A percentile compares a stretch with the other conserved stretches of the same genome.
phyloP scores from a whole-genome alignment of 2,329 filamentous ascomycete genomes.

The Fusarium paranaense region DNA sequence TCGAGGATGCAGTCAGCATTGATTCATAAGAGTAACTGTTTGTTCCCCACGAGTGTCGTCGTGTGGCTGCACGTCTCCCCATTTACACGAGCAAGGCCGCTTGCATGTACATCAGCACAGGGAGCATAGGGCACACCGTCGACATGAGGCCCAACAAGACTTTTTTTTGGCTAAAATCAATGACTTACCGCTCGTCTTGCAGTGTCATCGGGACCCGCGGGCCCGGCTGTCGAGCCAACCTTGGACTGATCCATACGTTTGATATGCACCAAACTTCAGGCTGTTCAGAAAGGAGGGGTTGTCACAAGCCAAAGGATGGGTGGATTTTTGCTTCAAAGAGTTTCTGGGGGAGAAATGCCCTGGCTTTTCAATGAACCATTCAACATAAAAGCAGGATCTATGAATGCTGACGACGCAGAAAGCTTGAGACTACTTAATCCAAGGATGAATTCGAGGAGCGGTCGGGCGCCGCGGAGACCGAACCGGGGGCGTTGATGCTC shows the following conservation, averaged over 20 bases:
- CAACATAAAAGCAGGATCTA: not conserved
- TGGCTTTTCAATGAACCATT: not conserved
- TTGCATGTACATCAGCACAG: not conserved
- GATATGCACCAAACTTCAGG: not conserved
- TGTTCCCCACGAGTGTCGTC: not conserved
- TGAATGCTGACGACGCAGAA: conserved; percentile 7
- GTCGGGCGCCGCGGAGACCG: conserved; percentile 33
- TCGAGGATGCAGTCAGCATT: conserved; percentile 11
- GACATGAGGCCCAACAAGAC: not conserved
- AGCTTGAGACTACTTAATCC: conserved; percentile 2
- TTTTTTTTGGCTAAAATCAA: conserved; percentile 12
- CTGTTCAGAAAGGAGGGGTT: not conserved
- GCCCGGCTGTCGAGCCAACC: conserved; percentile 17
- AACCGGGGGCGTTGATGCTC: not conserved
- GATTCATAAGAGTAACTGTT: not conserved
- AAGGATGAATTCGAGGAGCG: conserved; percentile 5
- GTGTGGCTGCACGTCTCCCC: not conserved
- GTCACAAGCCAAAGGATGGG: not conserved
- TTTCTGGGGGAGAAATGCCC: not conserved
- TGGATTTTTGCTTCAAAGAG: not conserved
- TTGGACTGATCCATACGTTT: conserved; percentile 33
- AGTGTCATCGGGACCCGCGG: conserved; percentile 53
- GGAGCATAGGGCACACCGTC: not conserved
- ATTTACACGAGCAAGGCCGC: not conserved
- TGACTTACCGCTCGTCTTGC: conserved; percentile 52